Percentiles rank a stretch among this genome's conserved stretches.
Evolutionary conservation across 2,329 filamentous ascomycete genomes (phyloP).

Genomic region (Xylariaceae sp.): DNA sequence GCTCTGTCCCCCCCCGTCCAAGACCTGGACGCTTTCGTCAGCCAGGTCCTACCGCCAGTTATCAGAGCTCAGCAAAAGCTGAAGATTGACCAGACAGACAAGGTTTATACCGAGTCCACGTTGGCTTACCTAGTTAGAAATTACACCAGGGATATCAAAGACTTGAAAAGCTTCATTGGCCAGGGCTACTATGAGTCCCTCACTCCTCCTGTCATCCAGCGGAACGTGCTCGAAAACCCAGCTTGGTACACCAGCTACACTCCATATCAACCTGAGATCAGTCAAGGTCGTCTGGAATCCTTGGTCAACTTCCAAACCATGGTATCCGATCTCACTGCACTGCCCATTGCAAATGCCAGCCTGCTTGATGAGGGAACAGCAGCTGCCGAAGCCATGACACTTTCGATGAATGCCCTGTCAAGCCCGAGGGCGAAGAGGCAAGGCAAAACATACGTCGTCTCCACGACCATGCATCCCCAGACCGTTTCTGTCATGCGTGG

Average conservation of each 20-base stretch:
- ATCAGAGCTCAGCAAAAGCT: slow-evolving; percentile 73
- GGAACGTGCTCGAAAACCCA: slow-evolving; percentile 90
- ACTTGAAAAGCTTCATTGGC: slow-evolving; percentile 71
- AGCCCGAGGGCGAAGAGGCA: slow-evolving; percentile 72
- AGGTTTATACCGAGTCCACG: slow-evolving; percentile 61
- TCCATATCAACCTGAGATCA: slow-evolving; percentile 96
- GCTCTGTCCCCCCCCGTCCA: slow-evolving; percentile 75
- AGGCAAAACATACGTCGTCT: slow-evolving; percentile 85
- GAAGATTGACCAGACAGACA: slow-evolving; percentile 56
- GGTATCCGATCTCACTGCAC: slow-evolving; percentile 83
- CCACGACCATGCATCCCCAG: slow-evolving; percentile 80
- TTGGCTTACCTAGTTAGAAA: slow-evolving; percentile 54
- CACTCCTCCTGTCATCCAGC: slow-evolving; percentile 87
- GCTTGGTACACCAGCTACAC: slow-evolving; percentile 99
- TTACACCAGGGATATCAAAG: slow-evolving; percentile 37
- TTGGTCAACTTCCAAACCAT: slow-evolving; percentile 95
- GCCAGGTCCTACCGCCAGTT: slow-evolving; percentile 80
- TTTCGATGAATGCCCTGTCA: slow-evolving; percentile 80
- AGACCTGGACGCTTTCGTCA: slow-evolving; percentile 81
- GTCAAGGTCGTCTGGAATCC: slow-evolving; percentile 90
- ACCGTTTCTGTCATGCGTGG: slow-evolving; percentile 84
- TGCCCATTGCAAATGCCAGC: slow-evolving; percentile 89
- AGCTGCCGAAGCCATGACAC: slow-evolving; percentile 93
- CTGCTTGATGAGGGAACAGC: slow-evolving; percentile 91
- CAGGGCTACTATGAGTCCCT: slow-evolving; percentile 88